Conservation (phyloP, 2,329 filamentous ascomycete genomes). For the Arthroderma uncinatum region DNA sequence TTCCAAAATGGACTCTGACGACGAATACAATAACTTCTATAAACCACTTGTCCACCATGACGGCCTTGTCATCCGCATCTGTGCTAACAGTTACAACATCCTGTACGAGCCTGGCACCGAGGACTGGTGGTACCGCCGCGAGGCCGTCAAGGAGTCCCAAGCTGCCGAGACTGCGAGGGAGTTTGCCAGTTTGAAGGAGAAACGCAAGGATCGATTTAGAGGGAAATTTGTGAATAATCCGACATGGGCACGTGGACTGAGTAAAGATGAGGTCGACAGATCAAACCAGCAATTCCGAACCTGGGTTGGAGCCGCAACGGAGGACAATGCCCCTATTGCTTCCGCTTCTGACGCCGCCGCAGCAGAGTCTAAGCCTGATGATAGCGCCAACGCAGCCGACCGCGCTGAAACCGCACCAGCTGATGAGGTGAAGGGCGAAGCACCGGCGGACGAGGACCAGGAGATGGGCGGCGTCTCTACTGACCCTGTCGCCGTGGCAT, state of each 20-base stretch:
- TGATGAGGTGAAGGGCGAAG: background rate
- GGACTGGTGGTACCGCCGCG: constrained; percentile 55
- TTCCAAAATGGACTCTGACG: constrained; percentile 50
- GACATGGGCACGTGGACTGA: constrained; percentile 40
- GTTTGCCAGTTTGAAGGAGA: constrained; percentile 28
- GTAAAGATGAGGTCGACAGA: constrained; percentile 40
- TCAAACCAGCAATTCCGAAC: constrained; percentile 38
- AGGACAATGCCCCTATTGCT: constrained; percentile 3
- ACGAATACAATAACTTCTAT: constrained; percentile 47
- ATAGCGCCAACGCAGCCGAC: background rate
- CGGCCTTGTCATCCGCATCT: constrained; percentile 60
- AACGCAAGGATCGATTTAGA: constrained; percentile 38
- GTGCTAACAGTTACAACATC: constrained; percentile 66
- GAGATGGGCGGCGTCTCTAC: background rate
- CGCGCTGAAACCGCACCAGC: background rate
- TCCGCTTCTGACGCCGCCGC: background rate
- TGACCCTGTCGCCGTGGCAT: background rate
- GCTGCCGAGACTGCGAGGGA: constrained; percentile 26
- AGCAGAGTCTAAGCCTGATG: background rate
- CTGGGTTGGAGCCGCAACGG: constrained; percentile 29
- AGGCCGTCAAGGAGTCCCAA: constrained; percentile 8
- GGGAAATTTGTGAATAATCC: constrained; percentile 45
- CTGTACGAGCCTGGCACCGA: constrained; percentile 60
- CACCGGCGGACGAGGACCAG: constrained; percentile 1
- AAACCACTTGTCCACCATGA: constrained; percentile 51